Percentiles rank a stretch among this genome's conserved stretches.
Evolutionary conservation across 139 green algal genomes (phyloP).

Genomic region (Micractinium sp.): DNA sequence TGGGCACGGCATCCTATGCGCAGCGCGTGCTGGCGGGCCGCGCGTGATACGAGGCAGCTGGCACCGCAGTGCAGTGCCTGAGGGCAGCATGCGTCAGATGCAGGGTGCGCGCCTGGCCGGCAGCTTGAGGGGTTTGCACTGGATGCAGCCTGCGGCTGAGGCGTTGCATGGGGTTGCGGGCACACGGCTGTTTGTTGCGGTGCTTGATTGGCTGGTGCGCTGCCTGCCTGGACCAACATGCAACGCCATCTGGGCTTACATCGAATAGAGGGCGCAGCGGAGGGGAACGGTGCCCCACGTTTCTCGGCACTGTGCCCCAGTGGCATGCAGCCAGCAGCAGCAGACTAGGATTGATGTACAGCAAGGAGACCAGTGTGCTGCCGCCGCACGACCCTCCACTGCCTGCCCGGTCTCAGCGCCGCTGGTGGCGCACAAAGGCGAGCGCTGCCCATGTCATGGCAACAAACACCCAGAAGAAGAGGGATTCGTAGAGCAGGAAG

Average conservation of each 20-base stretch:
- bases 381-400: neutral
- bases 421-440: conserved; percentile 13
- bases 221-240: too few relatives aligned
- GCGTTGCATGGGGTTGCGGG: too few relatives aligned
- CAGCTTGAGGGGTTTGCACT: too few relatives aligned
- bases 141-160: too few relatives aligned
- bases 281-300: too few relatives aligned
- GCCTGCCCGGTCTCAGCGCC: neutral
- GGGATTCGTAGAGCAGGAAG: conserved; percentile 2
- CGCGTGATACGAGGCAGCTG: neutral
- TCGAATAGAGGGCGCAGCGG: too few relatives aligned
- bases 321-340: too few relatives aligned
- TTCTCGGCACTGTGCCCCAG: too few relatives aligned
- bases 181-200: too few relatives aligned
- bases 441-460: conserved; percentile 11
- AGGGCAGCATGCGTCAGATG: neutral
- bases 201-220: too few relatives aligned
- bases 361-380: neutral
- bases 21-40: conserved; percentile 32
- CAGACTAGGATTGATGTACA: neutral
- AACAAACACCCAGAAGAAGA: conserved; percentile 16
- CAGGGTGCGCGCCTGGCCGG: neutral
- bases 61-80: neutral
- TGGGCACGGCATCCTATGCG: conserved; percentile 59
- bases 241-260: too few relatives aligned